These are phyloP conservation scores for Saccharomycopsis amapae DNA, from an alignment of 805 yeast species.

Conservation along the genomic window DNA sequence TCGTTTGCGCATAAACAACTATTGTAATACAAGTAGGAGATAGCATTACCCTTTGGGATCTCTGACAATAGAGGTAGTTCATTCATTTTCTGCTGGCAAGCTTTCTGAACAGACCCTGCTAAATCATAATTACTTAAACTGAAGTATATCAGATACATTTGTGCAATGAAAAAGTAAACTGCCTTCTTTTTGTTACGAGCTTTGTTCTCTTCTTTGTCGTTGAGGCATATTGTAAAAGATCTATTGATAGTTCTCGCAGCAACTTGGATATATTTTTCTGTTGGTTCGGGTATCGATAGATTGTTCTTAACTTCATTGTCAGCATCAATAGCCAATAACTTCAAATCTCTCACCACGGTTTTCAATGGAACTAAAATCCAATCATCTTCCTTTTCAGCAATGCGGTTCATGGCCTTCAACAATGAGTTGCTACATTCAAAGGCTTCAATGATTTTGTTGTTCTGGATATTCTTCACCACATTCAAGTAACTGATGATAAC, in stretches of 20 bases:
- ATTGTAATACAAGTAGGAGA: conserved; percentile 60
- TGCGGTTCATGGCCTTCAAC: conserved; percentile 41
- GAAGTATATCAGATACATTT: conserved; percentile 64
- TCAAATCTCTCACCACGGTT: conserved; percentile 35
- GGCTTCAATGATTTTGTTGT: conserved; percentile 14
- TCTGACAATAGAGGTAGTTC: conserved; percentile 44
- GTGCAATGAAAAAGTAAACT: conserved; percentile 63
- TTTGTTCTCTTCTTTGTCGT: conserved; percentile 59
- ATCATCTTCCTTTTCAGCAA: conserved; percentile 43
- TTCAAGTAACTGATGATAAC: not conserved
- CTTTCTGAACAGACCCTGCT: conserved; percentile 69
- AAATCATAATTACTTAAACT: conserved; percentile 59
- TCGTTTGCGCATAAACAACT: conserved; percentile 63
- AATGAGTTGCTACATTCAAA: conserved; percentile 32
- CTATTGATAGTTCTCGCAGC: conserved; percentile 62
- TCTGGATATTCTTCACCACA: not conserved
- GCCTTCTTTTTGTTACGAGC: conserved; percentile 48
- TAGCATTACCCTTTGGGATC: conserved; percentile 43
- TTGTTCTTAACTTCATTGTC: conserved; percentile 24
- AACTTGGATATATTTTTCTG: conserved; percentile 36
- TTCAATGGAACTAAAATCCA: conserved; percentile 46
- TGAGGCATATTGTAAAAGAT: conserved; percentile 68
- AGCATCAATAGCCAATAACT: conserved; percentile 23
- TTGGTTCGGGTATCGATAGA: conserved; percentile 19
- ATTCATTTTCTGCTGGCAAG: conserved; percentile 44